phyloP scores from a whole-genome alignment of 345 rosid genomes.

The Salix arbutifolia region DNA sequence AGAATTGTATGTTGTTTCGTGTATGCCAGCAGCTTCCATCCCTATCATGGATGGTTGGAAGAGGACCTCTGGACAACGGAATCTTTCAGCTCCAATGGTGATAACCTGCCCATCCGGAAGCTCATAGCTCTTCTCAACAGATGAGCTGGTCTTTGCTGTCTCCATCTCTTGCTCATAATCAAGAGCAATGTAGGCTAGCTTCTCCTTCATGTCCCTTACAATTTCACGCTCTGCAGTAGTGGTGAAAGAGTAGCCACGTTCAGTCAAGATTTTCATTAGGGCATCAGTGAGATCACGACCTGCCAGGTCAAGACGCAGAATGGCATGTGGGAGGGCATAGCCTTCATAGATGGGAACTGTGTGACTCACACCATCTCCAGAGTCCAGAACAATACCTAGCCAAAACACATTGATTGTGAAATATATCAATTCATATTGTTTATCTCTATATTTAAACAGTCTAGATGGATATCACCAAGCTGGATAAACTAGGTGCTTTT shows the following conservation, averaged over 20 bases:
- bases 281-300: slow-evolving; percentile 79
- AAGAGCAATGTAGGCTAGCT: slow-evolving; percentile 60
- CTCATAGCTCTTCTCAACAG: slow-evolving; percentile 65
- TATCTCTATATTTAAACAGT: not conserved
- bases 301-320: slow-evolving; percentile 69
- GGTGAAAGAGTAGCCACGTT: slow-evolving; percentile 74
- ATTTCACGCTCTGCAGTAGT: slow-evolving; percentile 63
- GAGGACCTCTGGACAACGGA: slow-evolving; percentile 78
- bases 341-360: slow-evolving; percentile 58
- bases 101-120: slow-evolving; percentile 69
- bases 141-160: slow-evolving; percentile 51
- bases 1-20: slow-evolving; percentile 54
- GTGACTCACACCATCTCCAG: slow-evolving; percentile 59
- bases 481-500: not conserved
- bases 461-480: not conserved
- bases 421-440: not conserved
- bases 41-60: slow-evolving; percentile 75
- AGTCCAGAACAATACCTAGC: slow-evolving; percentile 54
- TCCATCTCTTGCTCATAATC: slow-evolving; percentile 70
- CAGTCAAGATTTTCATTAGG: slow-evolving; percentile 62
- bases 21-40: slow-evolving; percentile 59
- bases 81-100: slow-evolving; percentile 64
- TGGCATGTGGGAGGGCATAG: slow-evolving; percentile 65
- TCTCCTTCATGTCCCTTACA: slow-evolving; percentile 74
- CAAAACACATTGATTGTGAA: slow-evolving; percentile 8